These are phyloP conservation scores for Plantago coronopus DNA, from an alignment of 305 asterid species.

Conservation along the genomic window DNA sequence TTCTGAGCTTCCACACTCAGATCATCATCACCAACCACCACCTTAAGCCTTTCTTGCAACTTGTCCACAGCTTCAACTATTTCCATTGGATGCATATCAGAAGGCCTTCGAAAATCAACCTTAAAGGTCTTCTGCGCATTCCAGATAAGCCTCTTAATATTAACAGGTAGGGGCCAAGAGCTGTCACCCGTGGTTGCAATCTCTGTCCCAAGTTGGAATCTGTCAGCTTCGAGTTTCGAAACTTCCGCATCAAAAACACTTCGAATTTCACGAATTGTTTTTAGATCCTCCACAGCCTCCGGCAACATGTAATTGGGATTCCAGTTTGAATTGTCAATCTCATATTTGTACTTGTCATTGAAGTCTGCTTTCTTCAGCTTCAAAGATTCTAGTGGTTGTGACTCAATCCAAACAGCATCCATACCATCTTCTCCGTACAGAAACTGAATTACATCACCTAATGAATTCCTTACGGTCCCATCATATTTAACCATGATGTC, in stretches of 20 bases:
- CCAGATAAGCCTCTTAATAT: constrained; percentile 79
- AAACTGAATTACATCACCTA: constrained; percentile 98
- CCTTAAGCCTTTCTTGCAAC: constrained; percentile 93
- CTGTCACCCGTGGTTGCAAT: constrained; percentile 92
- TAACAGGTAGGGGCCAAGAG: constrained; percentile 91
- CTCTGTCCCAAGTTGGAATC: constrained; percentile 86
- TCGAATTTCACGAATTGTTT: constrained; percentile 84
- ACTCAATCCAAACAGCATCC: constrained; percentile 99
- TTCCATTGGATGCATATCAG: constrained; percentile 99
- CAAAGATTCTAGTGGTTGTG: constrained; percentile 86
- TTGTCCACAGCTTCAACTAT: constrained; percentile 97
- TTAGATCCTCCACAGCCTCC: constrained; percentile 87
- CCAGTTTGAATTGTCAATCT: constrained; percentile 81
- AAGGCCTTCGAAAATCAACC: constrained; percentile 90
- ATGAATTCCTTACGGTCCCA: constrained; percentile 92
- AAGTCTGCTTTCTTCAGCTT: constrained; percentile 73
- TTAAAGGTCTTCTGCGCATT: constrained; percentile 96
- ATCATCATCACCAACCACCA: constrained; percentile 96
- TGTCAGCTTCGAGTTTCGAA: constrained; percentile 86
- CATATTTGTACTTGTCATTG: constrained; percentile 65
- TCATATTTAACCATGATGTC: constrained; percentile 99
- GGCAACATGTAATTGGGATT: constrained; percentile 80
- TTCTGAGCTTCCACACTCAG: constrained; percentile 97
- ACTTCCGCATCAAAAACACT: constrained; percentile 98
- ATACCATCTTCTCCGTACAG: constrained; percentile 98